A percentile compares a stretch with the other conserved stretches of the same genome.
These are phyloP conservation scores for Penicillium polonicum DNA, from an alignment of 2,329 filamentous ascomycete species.

Conservation along the genomic window DNA sequence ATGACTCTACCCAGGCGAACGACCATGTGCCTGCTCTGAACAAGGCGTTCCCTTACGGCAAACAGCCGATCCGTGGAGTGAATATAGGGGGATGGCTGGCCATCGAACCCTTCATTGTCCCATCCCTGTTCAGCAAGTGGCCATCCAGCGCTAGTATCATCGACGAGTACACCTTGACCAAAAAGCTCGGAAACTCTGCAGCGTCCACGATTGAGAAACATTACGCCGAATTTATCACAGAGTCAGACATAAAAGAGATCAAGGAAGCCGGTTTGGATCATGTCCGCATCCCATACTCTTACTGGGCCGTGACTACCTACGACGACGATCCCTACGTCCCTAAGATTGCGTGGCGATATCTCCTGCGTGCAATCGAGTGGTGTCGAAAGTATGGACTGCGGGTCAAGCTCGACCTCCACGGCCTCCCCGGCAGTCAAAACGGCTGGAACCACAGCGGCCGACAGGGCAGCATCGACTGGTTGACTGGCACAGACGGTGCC, in stretches of 20 bases:
- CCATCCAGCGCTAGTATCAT: slow-evolving; percentile 63
- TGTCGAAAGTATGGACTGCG: slow-evolving; percentile 87
- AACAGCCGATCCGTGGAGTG: slow-evolving; percentile 79
- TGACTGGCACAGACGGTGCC: slow-evolving; percentile 82
- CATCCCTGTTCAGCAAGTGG: slow-evolving; percentile 78
- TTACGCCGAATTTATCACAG: slow-evolving; percentile 84
- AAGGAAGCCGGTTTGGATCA: slow-evolving; percentile 87
- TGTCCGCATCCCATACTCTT: slow-evolving; percentile 91
- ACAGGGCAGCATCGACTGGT: slow-evolving; percentile 77
- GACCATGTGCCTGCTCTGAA: slow-evolving; percentile 74
- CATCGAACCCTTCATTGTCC: slow-evolving; percentile 92
- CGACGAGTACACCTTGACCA: slow-evolving; percentile 81
- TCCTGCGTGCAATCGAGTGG: slow-evolving; percentile 90
- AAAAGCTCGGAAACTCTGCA: slow-evolving; percentile 65
- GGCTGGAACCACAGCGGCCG: slow-evolving; percentile 96
- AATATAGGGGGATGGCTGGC: slow-evolving; percentile 94
- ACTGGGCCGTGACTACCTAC: slow-evolving; percentile 89
- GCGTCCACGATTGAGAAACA: slow-evolving; percentile 79
- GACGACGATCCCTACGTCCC: slow-evolving; percentile 83
- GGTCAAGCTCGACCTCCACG: slow-evolving; percentile 90
- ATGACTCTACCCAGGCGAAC: slow-evolving; percentile 78
- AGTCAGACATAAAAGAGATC: slow-evolving; percentile 81
- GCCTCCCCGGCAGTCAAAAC: slow-evolving; percentile 89
- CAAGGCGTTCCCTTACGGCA: slow-evolving; percentile 74
- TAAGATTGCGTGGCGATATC: slow-evolving; percentile 86